Base-by-base conservation (phyloP, 139 green algal genomes). In the Chlorella sp. region DNA sequence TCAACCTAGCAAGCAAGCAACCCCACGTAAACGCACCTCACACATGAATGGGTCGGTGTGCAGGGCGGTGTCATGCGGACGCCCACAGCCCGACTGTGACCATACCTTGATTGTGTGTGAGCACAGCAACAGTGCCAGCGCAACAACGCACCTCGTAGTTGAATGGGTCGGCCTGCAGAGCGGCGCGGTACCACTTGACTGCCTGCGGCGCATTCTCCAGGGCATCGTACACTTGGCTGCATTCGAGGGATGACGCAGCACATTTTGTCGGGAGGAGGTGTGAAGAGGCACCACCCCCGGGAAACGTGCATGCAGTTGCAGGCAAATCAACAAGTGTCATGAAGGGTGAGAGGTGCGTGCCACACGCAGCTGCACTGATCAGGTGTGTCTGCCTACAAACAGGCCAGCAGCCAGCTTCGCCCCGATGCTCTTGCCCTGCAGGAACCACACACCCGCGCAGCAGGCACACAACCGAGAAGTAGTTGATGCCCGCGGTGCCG, bases 91-190 rank as follows among this genome's bases (percentile, higher is more conserved):
- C n/a, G n/a, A n/a, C n/a, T n/a, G n/a, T n/a, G n/a, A n/a, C n/a
- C 46, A 54, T 11, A 54, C 7, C 46, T 11, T 11, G 46, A 54
- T 11, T 11, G 11, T 11, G 11, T 17, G 7, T 54, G 8, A 54
- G 8, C 7, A 11, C 46, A 54, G 46, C 7, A 54, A 54, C 46
- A 11, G 8, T 54, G 46, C 46, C 46, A 54, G 46, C 46, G 46
- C 11, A 11, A 7, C 7, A 54, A 11, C 76, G 9, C 34, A 64
- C 81, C 81, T 99, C 97, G 65, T 96, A 95, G 87, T 96, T 99
- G 85, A 96, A 98, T 2, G 97, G 91, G 88, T 99, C 97, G 30
- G 86, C 78, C 84, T 86, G 72, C 46, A 99, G 84, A 7, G 96
- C 95, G 32, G 73, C 84, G 16, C 81, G 62, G 84, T 89, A 93